A percentile compares a stretch with the other conserved stretches of the same genome.
Conservation (phyloP, 441 rosid species). For the Croton setiger region DNA sequence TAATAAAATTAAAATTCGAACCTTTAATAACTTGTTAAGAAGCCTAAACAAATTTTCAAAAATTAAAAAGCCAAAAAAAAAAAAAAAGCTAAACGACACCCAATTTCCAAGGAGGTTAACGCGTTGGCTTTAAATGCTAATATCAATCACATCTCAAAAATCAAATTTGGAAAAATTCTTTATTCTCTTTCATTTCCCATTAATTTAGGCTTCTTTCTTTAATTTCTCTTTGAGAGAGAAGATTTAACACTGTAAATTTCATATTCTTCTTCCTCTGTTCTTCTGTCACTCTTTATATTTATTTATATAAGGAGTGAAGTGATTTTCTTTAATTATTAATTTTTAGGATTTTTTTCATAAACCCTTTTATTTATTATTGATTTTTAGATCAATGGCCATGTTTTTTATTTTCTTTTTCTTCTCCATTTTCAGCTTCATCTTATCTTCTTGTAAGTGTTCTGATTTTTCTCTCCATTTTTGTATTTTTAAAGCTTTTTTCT, state of each 20-base stretch:
- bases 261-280: neutral
- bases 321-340: neutral
- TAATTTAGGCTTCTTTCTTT: neutral
- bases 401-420: constrained; percentile 26
- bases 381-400: constrained; percentile 29
- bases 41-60: neutral
- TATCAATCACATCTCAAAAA: neutral
- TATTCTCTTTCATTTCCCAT: neutral
- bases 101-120: neutral
- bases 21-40: too few relatives aligned
- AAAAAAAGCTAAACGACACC: neutral
- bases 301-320: neutral
- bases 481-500: neutral
- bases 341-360: neutral
- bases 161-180: neutral
- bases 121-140: neutral
- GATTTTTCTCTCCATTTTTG: neutral
- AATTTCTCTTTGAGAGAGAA: neutral
- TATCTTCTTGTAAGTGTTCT: constrained; percentile 34
- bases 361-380: constrained; percentile 18
- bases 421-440: constrained; percentile 26
- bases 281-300: neutral
- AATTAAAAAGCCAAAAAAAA: neutral
- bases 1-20: too few relatives aligned
- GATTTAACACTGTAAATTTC: neutral